A percentile compares a stretch with the other conserved stretches of the same genome.
Conservation (phyloP, 73 alveolate species). For the Tetrahymena malaccensis region DNA sequence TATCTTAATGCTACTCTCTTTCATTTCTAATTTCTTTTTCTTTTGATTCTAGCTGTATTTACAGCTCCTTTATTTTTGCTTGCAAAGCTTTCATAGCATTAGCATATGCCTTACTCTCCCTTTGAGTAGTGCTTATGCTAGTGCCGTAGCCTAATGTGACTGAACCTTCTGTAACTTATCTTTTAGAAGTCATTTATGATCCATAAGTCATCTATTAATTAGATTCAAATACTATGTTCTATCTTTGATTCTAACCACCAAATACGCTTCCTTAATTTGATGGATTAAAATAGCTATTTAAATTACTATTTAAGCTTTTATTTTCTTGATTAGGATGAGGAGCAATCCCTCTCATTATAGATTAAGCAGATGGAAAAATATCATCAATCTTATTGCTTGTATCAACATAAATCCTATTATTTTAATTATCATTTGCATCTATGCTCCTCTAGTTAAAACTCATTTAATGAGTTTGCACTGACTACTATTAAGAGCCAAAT, state of each 20-base stretch:
- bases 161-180: not conserved
- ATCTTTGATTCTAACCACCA: not conserved
- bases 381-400: not conserved
- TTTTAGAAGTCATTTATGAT: not conserved
- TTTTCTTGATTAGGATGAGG: not conserved
- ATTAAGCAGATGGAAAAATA: not conserved
- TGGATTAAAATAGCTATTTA: not conserved
- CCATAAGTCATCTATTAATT: not conserved
- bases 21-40: not conserved
- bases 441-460: not conserved
- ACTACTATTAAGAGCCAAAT: not conserved
- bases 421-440: not conserved
- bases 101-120: not conserved
- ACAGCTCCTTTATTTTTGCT: not conserved
- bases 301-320: not conserved
- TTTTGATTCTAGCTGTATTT: not conserved
- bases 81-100: not conserved
- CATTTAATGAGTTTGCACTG: not conserved
- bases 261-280: not conserved
- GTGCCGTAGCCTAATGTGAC: not conserved
- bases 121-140: not conserved
- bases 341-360: not conserved
- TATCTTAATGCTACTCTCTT: not conserved
- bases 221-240: not conserved
- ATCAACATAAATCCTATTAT: not conserved